These are phyloP conservation scores for Globisporangium echinulatum DNA, from an alignment of 352 stramenopile species.

Conservation along the genomic window DNA sequence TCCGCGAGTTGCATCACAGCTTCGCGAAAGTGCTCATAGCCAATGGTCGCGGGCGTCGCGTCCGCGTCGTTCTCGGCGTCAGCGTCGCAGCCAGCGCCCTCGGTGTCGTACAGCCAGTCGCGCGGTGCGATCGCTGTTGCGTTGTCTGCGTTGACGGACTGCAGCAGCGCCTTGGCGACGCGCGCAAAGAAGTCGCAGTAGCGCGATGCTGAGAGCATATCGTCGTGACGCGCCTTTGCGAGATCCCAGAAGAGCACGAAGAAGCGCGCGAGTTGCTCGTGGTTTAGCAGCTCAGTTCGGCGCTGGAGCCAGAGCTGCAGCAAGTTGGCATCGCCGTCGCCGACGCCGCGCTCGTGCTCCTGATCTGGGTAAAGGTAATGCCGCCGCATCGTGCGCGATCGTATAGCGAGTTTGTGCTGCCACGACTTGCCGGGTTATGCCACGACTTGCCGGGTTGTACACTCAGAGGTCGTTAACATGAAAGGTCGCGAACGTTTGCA, in stretches of 20 bases:
- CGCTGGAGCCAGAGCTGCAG: conserved; percentile 47
- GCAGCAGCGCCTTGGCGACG: conserved; percentile 51
- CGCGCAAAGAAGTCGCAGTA: conserved; percentile 63
- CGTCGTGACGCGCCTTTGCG: conserved; percentile 28
- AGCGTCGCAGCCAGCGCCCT: conserved; percentile 13
- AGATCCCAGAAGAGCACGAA: conserved; percentile 57
- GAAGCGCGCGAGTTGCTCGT: conserved; percentile 26
- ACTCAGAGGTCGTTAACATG: too few relatives aligned
- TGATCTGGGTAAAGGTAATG: conserved; percentile 62
- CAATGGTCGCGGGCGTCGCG: conserved; percentile 13
- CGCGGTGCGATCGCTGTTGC: conserved; percentile 32
- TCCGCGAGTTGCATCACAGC: conserved; percentile 56
- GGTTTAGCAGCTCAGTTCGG: conserved; percentile 25
- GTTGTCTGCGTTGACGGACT: conserved; percentile 29
- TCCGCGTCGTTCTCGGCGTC: not conserved
- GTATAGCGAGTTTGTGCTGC: not conserved
- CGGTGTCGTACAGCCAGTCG: conserved; percentile 71
- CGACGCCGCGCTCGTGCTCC: conserved; percentile 54
- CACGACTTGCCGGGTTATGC: not conserved
- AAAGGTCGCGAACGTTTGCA: too few relatives aligned
- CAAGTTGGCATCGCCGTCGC: conserved; percentile 40
- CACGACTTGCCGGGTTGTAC: not conserved
- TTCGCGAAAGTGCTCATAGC: conserved; percentile 44
- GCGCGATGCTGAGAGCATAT: conserved; percentile 16
- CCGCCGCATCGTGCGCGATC: conserved; percentile 31